These are phyloP conservation scores for Globisporangium lucens DNA, from an alignment of 352 stramenopile species.

Conservation along the genomic window DNA sequence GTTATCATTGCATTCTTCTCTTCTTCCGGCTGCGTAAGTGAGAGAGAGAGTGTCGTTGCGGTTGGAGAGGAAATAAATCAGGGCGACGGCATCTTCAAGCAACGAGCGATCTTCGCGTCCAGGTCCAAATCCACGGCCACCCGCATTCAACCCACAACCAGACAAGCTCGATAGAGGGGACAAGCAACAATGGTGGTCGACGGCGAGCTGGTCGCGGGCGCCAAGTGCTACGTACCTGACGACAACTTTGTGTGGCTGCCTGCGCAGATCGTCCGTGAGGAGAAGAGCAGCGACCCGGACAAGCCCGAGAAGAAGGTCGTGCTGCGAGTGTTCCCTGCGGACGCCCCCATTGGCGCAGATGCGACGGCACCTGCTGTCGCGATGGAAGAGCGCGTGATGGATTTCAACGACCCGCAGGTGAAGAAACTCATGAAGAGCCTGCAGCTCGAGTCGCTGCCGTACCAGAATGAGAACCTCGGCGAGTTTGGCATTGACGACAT, in stretches of 20 bases:
- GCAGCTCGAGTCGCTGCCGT: conserved; percentile 70
- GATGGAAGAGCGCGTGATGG: conserved; percentile 58
- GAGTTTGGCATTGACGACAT: conserved; percentile 78
- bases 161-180: not conserved
- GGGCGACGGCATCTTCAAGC: conserved; percentile 5
- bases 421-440: conserved; percentile 57
- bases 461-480: conserved; percentile 73
- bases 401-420: conserved; percentile 72
- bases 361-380: conserved; percentile 21
- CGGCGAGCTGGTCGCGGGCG: conserved; percentile 35
- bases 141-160: not conserved
- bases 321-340: conserved; percentile 47
- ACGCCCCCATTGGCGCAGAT: not conserved
- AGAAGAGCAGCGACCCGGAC: conserved; percentile 45
- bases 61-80: conserved; percentile 4
- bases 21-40: not conserved
- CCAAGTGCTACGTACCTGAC: conserved; percentile 84
- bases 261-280: conserved; percentile 65
- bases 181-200: not conserved
- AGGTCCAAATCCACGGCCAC: not conserved
- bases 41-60: not conserved
- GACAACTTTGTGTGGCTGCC: conserved; percentile 75
- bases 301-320: conserved; percentile 55
- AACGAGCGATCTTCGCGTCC: not conserved
- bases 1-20: not conserved